Base-by-base conservation (phyloP, 805 yeast genomes). In the Yamadazyma sp. region DNA sequence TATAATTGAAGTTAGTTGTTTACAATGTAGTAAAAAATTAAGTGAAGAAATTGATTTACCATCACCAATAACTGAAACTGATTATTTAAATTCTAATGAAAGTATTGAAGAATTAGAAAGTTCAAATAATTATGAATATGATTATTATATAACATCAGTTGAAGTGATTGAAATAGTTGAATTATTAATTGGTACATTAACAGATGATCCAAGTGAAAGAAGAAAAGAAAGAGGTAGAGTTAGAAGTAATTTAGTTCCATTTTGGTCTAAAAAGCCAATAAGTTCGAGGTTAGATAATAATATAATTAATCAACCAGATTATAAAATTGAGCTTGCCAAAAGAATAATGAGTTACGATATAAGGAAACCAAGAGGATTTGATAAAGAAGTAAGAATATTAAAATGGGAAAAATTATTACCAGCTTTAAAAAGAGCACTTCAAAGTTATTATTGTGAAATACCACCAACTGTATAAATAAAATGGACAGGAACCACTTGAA, bases 81-180 rank as follows among this genome's bases (percentile, higher is more conserved):
- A 33, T 17, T 29, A 30, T 23, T 7, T 14, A 6, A 7, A 13
- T n/a, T 6, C 7, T 17, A 19, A 27, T 9, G 7, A 7, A n/a
- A 7, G 15, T 14, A 8, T 8, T n/a, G 30, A 27, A 8, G 38
- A 35, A 19, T 23, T 19, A 12, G 32, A 33, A 23, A 32, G 25
- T 12, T 7, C 10, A 3, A 22, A 14, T 17, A 52, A 51, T 20
- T 56, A 56, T 4, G 59, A 61, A 7, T 55, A 44, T 29, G 64
- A 61, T 39, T 66, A 59, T 50, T 79, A 78, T 57, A 75, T 80
- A 37, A 80, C 86, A 1, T 72, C 80, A 37, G 84, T 80, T 23
- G 86, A 80, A 49, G 83, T 80, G 14, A 73, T 80, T 43, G 78
- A 73, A 53, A 73, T 80, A 44, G 81, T 80, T 20, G 85, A 80